phyloP scores from a whole-genome alignment of 192 early-diverging fungal genomes.

The Coemansia guatemalensis region DNA sequence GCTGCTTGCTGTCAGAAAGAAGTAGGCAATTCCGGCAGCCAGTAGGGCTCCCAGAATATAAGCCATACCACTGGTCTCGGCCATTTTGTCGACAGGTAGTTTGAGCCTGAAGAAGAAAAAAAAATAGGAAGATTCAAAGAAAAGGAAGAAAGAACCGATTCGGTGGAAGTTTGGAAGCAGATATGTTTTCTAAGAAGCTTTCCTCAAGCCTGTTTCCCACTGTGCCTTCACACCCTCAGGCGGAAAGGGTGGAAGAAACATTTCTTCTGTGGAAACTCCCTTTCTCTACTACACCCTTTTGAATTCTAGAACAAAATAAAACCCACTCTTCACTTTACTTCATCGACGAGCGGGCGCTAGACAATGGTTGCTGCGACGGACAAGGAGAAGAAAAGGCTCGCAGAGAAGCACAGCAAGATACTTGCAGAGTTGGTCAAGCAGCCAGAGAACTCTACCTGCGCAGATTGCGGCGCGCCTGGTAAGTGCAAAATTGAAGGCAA shows the following conservation, averaged over 20 bases:
- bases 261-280: not conserved
- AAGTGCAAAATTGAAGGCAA: constrained; percentile 26
- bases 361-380: constrained; percentile 48
- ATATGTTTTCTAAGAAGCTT: not conserved
- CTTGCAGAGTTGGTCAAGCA: constrained; percentile 67
- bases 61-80: constrained; percentile 15
- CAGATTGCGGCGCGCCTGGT: constrained; percentile 76
- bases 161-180: not conserved
- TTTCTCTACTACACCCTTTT: not conserved
- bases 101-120: not conserved
- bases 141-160: no score
- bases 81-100: not conserved
- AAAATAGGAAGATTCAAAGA: constrained; percentile 2
- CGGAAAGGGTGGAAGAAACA: not conserved
- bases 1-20: constrained; percentile 13
- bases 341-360: not conserved
- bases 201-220: not conserved
- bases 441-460: constrained; percentile 69
- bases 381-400: constrained; percentile 62
- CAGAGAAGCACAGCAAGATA: constrained; percentile 68
- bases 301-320: not conserved
- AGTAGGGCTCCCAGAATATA: constrained; percentile 33
- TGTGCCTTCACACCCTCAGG: not conserved
- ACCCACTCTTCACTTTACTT: not conserved
- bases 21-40: constrained; percentile 42